Percentiles rank a stretch among this genome's conserved stretches.
phyloP scores from a whole-genome alignment of 129 eudicot species.

The Dittrichia graveolens region DNA sequence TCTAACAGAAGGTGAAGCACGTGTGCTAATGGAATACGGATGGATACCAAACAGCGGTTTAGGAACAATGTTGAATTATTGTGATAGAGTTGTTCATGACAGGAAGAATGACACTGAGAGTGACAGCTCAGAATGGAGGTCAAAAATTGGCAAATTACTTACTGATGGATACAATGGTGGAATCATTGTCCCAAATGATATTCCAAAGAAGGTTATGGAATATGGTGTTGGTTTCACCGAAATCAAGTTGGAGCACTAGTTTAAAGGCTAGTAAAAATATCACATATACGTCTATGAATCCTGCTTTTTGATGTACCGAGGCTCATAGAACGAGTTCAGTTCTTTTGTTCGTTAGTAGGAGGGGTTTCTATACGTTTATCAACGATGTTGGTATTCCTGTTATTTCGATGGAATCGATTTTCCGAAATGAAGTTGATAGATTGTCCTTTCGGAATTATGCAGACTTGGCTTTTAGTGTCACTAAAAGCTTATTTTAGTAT shows the following conservation, averaged over 20 bases:
- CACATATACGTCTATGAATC: too few species aligned
- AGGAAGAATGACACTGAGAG: slow-evolving; percentile 53
- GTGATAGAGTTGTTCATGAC: slow-evolving; percentile 90
- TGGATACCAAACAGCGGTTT: slow-evolving; percentile 86
- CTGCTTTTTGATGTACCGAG: too few species aligned
- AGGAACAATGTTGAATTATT: slow-evolving; percentile 86
- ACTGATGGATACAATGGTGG: slow-evolving; percentile 88
- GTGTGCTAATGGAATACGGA: slow-evolving; percentile 74
- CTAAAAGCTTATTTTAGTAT: too few species aligned
- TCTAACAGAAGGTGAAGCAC: slow-evolving; percentile 82
- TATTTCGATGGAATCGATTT: too few species aligned
- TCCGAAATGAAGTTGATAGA: too few species aligned
- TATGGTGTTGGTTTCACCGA: slow-evolving; percentile 28
- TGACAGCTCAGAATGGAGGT: slow-evolving; percentile 82
- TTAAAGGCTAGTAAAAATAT: slow-evolving; percentile 34
- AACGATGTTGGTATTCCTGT: too few species aligned
- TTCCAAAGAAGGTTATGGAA: slow-evolving; percentile 55
- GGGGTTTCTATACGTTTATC: too few species aligned
- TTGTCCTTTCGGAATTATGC: too few species aligned
- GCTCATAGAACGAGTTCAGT: too few species aligned
- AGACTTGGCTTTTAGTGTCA: too few species aligned
- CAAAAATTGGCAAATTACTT: slow-evolving; percentile 79
- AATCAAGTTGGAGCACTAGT: slow-evolving; percentile 64
- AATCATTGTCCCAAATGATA: slow-evolving; percentile 45
- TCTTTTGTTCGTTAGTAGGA: too few species aligned